phyloP scores from a whole-genome alignment of 1,284 basidiomycete species.

The Cryptococcus maquisensis region DNA sequence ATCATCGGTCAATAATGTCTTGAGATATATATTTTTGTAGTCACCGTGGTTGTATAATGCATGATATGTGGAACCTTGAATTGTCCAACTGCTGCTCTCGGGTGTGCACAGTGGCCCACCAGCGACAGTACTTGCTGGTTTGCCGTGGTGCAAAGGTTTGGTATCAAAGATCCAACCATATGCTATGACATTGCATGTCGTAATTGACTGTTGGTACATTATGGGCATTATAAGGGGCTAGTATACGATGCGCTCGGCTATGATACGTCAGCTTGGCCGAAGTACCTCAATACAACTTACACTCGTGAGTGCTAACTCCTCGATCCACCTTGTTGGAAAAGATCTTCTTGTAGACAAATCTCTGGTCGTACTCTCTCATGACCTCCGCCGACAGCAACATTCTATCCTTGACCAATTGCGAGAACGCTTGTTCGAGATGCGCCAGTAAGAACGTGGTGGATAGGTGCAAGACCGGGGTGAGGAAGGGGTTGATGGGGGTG shows the following conservation, averaged over 20 bases:
- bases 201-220: too few relatives aligned
- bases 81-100: too few relatives aligned
- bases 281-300: conserved; percentile 19
- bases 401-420: conserved; percentile 45
- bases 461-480: conserved; percentile 34
- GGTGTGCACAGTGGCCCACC: too few relatives aligned
- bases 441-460: conserved; percentile 31
- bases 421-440: conserved; percentile 33
- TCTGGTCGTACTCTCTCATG: conserved; percentile 47
- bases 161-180: too few relatives aligned
- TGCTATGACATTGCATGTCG: too few relatives aligned
- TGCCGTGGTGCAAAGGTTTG: too few relatives aligned
- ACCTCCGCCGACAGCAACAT: conserved; percentile 46
- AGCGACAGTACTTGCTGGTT: too few relatives aligned
- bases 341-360: conserved; percentile 45
- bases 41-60: not conserved
- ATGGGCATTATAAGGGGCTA: not conserved
- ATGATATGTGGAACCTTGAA: not conserved
- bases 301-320: conserved; percentile 41
- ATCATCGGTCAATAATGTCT: too few relatives aligned
- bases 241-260: conserved; percentile 11
- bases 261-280: not conserved
- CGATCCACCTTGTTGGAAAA: conserved; percentile 41
- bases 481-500: conserved; percentile 33
- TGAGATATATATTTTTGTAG: too few relatives aligned